A percentile compares a stretch with the other conserved stretches of the same genome.
These are phyloP conservation scores for Allodekkera sacchari DNA, from an alignment of 805 yeast species.

Conservation along the genomic window DNA sequence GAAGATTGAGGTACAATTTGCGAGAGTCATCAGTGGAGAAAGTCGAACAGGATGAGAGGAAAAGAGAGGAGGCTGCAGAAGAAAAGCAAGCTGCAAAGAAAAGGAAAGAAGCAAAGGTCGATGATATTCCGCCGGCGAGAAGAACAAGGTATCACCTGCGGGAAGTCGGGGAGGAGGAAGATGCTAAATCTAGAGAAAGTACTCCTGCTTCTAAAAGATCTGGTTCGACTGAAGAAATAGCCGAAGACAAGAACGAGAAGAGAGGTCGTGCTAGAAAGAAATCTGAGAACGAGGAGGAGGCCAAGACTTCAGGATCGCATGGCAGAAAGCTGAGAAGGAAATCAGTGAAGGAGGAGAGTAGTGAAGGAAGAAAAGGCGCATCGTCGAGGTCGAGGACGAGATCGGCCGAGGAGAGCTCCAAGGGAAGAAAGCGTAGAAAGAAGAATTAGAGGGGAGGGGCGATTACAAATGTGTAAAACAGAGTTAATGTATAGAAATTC, in stretches of 20 bases:
- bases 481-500: no score
- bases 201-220: background rate
- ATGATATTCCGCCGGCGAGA: background rate
- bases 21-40: no score
- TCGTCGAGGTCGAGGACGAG: conserved; percentile 2
- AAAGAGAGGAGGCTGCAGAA: no score
- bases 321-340: conserved; percentile 4
- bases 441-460: no score
- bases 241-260: background rate
- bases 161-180: conserved; percentile 1
- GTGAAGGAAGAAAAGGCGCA: conserved; percentile 1
- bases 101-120: no score
- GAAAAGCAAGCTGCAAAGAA: no score
- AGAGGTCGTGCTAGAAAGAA: background rate
- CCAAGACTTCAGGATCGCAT: conserved; percentile 5
- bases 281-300: conserved; percentile 3
- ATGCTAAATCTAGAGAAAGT: conserved; percentile 1
- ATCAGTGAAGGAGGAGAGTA: background rate
- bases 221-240: conserved; percentile 2
- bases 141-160: conserved; percentile 1
- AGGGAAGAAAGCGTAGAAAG: conserved; percentile 1
- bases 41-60: no score
- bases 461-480: no score
- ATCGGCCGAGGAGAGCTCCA: background rate
- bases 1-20: no score